Base-by-base conservation (phyloP, 208 protist species). In the Acanthamoeba pearcei region DNA sequence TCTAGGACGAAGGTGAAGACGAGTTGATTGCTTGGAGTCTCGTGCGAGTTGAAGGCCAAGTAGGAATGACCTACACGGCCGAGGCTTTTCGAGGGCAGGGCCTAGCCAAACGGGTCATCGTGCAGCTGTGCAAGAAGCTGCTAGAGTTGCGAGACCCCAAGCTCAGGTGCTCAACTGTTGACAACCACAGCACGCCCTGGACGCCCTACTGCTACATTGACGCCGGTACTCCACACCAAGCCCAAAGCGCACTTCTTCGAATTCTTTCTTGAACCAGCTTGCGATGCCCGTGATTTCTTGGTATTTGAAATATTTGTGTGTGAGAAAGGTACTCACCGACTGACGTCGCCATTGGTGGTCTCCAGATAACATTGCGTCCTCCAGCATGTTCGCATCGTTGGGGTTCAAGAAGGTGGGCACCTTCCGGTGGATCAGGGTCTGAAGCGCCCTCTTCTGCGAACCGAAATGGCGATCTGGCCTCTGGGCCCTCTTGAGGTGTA, bases 161-260 rank as follows among this genome's bases (percentile, higher is more conserved):
- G 38, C 3, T 27, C 38, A 82, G 22, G 1, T 38, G 10, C 17
- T 29, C 60, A 12, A 66, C 60, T 0, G 12, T 3, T 10, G 15
- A 24, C 42, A 82, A 82, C 74, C 42, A 82, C 74, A 53, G 38
- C 42, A 82, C 38, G 19, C 74, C 74, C 22, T 82, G 74, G 74
- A 82, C 74, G 38, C 74, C 74, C 74, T 82, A 82, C 38, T 82
- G 74, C 38, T 82, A 82, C 74, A 82, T 82, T 15, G 74, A 53
- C 42, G 38, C 74, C 0, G 74, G 74, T 82, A 51, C 38, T 22
- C 35, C 0, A 0, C 27, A 5, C 0, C 32, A n/a, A n/a, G 5
- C 29, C 29, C 5, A 29, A 3, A 24, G 22, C 0, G 55, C 13
- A 8, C 55, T 24, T 24, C 55, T 62, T 62, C 55, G 0, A 62